Base-by-base conservation (phyloP, 1,284 basidiomycete species). In the Ceratobasidium sp. region DNA sequence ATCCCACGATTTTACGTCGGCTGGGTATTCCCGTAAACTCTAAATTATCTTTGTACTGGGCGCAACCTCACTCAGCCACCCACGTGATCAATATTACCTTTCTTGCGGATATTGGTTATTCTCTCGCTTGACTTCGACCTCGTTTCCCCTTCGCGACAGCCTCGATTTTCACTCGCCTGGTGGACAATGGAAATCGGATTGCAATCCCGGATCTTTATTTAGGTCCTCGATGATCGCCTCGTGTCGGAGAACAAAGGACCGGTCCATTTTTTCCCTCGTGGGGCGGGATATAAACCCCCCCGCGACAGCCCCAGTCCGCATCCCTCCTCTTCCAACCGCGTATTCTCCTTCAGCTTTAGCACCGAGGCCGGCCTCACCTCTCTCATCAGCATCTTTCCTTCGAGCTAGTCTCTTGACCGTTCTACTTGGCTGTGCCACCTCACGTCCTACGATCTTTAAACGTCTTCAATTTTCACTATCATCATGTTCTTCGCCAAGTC, bases 401-500 rank as follows among this genome's bases (percentile, higher is more conserved):
- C 34, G 54, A 72, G 66, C 56, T 61, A 72, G 68, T 59, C 68
- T 72, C 61, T 63, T 63, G 39, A 72, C 61, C 68, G 54, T 69
- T 58, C 59, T 58, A 54, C 53, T 54, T 58, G 68, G 68, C 68
- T 61, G 68, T 49, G 68, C 68, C 68, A 72, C 48, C 39, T 61
- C 51, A 68, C 43, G 9, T 24, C 61, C 48, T 61, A 43, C 43
- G 54, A 43, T 69, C 39, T 49, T 49, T 49, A 59, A 41, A 54
- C 66, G 61, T 69, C 51, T 11, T 43, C 59, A 41, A 62, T 27
- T 27, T 62, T n/a, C 22, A 39, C 46, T 53, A 68, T 69, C 19
- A 69, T 72, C 68, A 72, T 72, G 68, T 72, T 61, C 68, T 72
- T 72, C 56, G 37, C 68, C 68, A 72, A 72, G 68, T 72, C 68